These are phyloP conservation scores for Lanmaoa pseudosensibilis DNA, from an alignment of 768 basidiomycete genomes.

Conservation along the genomic window DNA sequence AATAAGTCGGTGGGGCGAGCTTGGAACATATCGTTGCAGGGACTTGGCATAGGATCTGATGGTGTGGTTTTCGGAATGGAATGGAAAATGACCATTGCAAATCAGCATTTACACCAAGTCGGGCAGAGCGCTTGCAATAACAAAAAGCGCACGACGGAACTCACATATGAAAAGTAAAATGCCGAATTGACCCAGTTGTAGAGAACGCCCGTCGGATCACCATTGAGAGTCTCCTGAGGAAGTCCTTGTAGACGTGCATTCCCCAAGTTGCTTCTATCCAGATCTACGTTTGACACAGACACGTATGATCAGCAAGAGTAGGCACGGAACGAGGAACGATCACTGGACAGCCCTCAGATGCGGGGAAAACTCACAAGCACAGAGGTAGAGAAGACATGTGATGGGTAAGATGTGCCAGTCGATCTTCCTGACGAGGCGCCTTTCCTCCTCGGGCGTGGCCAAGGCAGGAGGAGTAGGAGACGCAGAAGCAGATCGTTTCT, in stretches of 20 bases:
- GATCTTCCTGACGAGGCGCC: conserved; percentile 37
- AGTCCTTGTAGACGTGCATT: conserved; percentile 80
- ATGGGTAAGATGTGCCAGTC: conserved; percentile 45
- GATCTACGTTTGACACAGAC: conserved; percentile 29
- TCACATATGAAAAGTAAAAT: conserved; percentile 78
- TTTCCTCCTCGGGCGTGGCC: conserved; percentile 37
- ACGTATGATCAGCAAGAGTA: conserved; percentile 6
- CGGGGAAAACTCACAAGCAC: conserved; percentile 54
- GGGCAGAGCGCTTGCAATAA: background rate
- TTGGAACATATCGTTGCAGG: conserved; percentile 68
- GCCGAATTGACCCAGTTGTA: conserved; percentile 76
- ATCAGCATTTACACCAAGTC: background rate
- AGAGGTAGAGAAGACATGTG: conserved; percentile 70
- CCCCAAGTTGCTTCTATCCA: conserved; percentile 77
- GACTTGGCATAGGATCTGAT: conserved; percentile 66
- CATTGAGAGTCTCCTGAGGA: conserved; percentile 59
- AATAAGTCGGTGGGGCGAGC: conserved; percentile 63
- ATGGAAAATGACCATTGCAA: background rate
- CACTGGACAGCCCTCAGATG: background rate
- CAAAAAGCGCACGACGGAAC: conserved; percentile 16
- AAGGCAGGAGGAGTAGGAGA: conserved; percentile 4
- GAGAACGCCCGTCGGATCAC: conserved; percentile 62
- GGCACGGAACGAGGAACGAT: background rate
- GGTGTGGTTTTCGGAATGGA: background rate
- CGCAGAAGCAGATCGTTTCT: background rate